Conservation (phyloP, 2,329 filamentous ascomycete species). For the Talaromyces sp. region DNA sequence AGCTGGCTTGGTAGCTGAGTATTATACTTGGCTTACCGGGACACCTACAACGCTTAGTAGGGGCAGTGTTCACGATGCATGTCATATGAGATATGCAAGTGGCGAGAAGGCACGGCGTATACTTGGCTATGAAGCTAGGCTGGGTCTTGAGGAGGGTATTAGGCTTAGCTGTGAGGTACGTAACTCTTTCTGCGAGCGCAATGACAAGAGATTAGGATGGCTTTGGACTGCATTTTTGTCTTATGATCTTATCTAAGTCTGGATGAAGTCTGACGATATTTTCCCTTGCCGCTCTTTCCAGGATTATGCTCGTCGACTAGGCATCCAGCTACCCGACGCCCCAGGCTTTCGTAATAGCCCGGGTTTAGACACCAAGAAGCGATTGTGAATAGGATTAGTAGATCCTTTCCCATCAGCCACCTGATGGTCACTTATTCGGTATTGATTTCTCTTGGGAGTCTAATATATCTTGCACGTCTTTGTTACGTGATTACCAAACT, state of each 20-base stretch:
- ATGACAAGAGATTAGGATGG: not conserved
- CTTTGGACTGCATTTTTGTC: not conserved
- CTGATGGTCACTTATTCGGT: not conserved
- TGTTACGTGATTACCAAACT: too few relatives aligned
- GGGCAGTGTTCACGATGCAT: conserved; percentile 55
- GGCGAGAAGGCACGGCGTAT: conserved; percentile 51
- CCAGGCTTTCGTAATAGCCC: not conserved
- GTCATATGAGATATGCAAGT: conserved; percentile 52
- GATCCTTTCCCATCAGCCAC: not conserved
- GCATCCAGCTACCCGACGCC: conserved; percentile 23
- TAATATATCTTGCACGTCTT: not conserved
- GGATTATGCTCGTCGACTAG: conserved; percentile 34
- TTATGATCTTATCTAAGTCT: conserved; percentile 24
- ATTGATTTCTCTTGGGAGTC: not conserved
- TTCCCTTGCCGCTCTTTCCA: conserved; percentile 16
- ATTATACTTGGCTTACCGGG: conserved; percentile 47
- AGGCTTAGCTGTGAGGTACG: conserved; percentile 45
- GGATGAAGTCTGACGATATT: conserved; percentile 41
- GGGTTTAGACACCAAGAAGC: not conserved
- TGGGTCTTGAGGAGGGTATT: conserved; percentile 53
- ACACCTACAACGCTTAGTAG: conserved; percentile 48
- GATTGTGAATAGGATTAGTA: not conserved
- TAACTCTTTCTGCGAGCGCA: conserved; percentile 24
- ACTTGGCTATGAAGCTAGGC: conserved; percentile 51
- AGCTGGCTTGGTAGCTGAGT: conserved; percentile 47